phyloP scores from a whole-genome alignment of 1,284 basidiomycete genomes.

The Exobasidium rhododendri region DNA sequence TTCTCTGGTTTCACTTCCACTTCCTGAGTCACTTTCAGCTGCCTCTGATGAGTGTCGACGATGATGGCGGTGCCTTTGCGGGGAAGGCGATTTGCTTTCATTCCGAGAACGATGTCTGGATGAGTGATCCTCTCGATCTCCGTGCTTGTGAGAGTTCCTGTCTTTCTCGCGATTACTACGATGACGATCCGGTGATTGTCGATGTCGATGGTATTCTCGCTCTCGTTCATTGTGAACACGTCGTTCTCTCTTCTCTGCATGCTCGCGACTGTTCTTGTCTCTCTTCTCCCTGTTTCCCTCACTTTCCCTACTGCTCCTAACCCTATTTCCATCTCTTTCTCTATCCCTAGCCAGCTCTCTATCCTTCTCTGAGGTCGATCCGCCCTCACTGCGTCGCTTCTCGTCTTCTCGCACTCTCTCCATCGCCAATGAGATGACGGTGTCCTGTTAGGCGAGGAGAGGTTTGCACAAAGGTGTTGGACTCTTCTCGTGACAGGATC shows the following conservation, averaged over 20 bases:
- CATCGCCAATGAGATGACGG: too few relatives aligned
- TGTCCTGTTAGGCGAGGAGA: too few relatives aligned
- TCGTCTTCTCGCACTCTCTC: too few relatives aligned
- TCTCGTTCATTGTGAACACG: not conserved
- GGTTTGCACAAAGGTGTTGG: too few relatives aligned
- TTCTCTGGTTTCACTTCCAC: constrained; percentile 4
- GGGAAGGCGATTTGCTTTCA: not conserved
- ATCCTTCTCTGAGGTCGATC: too few relatives aligned
- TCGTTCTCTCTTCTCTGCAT: not conserved
- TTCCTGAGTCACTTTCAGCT: not conserved
- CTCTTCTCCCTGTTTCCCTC: not conserved
- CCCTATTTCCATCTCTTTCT: not conserved
- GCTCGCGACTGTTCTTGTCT: not conserved
- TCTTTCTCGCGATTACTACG: not conserved
- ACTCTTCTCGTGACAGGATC: too few relatives aligned
- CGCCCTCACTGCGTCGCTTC: too few relatives aligned
- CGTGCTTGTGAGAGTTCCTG: constrained; percentile 1
- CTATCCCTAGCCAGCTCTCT: not conserved
- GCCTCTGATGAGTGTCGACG: not conserved
- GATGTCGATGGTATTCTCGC: not conserved
- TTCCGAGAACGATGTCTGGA: constrained; percentile 5
- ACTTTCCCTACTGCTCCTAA: not conserved
- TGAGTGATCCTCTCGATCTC: not conserved
- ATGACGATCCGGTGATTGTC: not conserved
- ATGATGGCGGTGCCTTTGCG: constrained; percentile 4